Base-by-base conservation (phyloP, 2,329 filamentous ascomycete genomes). In the Sclerotinia nivalis region DNA sequence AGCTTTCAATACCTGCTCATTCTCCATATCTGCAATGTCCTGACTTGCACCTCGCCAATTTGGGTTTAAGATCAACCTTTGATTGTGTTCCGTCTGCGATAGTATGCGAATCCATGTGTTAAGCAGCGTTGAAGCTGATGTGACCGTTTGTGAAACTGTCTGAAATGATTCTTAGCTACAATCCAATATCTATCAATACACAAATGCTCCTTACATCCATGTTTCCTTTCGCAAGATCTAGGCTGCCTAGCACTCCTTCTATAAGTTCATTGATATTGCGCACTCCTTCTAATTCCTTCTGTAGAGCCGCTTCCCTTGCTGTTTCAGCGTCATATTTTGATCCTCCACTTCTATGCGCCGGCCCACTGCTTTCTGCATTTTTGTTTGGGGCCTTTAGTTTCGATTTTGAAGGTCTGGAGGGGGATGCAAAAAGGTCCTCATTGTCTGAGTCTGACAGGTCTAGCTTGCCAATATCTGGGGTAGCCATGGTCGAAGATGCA, bases 41-140 rank as follows among this genome's bases (percentile, higher is more conserved):
- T 94, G 89, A 6, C 88, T 92, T 40, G 94, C 92, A 69, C 96
- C 96, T 78, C 95, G 91, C 93, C 95, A 99, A 70, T 88, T 85
- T 2, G 93, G 92, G 77, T 97, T 91, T 59, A 98, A 85, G 58
- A 99, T 90, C 65, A 99, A 84, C 34, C 96, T 89, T 80, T 98
- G 94, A 78, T 97, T 98, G 81, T 99, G 96, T 81, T 99, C 96
- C 6, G 96, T 97, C 80, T 99, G 96, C 9, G 93, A 96, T 18
- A 99, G 87, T 74, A 99, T 97, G 66, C 93, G 90, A 12, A 93
- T 97, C 95, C 95, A 99, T 22, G 94, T 97, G 76, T 96, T 93
- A 45, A 99, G 88, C 20, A 99, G 87, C 1, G 91, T 92, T 20
- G 94, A 96, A 4, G 96, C 93, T 69, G 94, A 95, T 74, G 87